Evolutionary conservation across 208 protist species (phyloP).

Genomic region (Crithidia fasciculata): DNA sequence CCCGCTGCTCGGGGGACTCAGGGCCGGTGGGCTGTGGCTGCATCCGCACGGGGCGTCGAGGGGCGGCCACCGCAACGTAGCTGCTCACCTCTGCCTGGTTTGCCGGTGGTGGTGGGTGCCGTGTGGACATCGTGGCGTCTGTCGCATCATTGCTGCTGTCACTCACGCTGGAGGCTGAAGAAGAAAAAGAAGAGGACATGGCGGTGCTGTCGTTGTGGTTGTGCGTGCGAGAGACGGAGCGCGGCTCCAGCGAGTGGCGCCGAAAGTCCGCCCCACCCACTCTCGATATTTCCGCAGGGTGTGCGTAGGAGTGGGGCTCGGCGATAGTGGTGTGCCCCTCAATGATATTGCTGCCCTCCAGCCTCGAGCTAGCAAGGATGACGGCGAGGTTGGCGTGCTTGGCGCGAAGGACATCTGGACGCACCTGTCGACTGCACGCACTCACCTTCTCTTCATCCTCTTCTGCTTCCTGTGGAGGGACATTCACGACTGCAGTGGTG

Average conservation of each 20-base stretch:
- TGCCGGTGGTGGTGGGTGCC: neutral
- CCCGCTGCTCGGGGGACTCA: neutral
- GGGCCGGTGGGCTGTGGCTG: slow-evolving; percentile 6
- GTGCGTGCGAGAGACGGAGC: neutral
- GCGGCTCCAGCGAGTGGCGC: neutral
- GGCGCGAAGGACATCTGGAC: slow-evolving; percentile 14
- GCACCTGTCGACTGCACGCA: neutral
- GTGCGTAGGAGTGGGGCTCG: neutral
- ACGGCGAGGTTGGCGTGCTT: slow-evolving; percentile 29
- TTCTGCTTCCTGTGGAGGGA: neutral
- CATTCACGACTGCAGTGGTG: neutral
- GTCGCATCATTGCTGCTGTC: neutral
- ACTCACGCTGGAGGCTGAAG: neutral
- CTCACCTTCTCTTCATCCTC: neutral
- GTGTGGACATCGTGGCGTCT: neutral
- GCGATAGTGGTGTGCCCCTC: neutral
- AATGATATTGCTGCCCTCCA: slow-evolving; percentile 20
- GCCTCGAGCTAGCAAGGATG: slow-evolving; percentile 18
- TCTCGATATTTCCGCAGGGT: neutral
- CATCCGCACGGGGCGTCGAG: slow-evolving; percentile 4
- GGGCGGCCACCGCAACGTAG: neutral
- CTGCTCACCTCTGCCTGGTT: slow-evolving; percentile 3
- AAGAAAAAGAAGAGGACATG: neutral
- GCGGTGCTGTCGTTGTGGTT: neutral
- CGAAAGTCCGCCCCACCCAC: neutral